Conservation (phyloP, 495 filamentous ascomycete genomes). For the Podospora fimiseda region DNA sequence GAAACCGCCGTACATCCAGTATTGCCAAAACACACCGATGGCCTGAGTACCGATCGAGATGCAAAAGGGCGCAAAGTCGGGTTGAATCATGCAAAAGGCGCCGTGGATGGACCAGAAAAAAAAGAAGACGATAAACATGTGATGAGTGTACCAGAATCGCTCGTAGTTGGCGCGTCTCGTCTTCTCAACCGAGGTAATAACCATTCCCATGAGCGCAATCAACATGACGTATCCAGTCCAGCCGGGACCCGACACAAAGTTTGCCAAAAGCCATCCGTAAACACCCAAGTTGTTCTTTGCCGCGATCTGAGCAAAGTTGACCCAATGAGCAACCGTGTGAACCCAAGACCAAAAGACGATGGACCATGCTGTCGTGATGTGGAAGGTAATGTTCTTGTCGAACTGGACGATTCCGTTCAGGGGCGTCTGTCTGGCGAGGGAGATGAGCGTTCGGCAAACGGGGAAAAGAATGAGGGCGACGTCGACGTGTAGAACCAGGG, state of each 20-base stretch:
- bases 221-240: constrained; percentile 79
- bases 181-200: constrained; percentile 62
- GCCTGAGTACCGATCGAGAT: constrained; percentile 50
- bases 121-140: constrained; percentile 74
- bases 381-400: constrained; percentile 77
- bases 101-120: constrained; percentile 77
- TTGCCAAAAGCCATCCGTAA: constrained; percentile 61
- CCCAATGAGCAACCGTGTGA: constrained; percentile 74
- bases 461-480: constrained; percentile 69
- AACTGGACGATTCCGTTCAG: constrained; percentile 74
- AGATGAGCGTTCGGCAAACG: constrained; percentile 73
- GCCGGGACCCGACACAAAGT: constrained; percentile 66
- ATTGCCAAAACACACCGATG: constrained; percentile 73
- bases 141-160: constrained; percentile 75
- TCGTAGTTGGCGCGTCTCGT: constrained; percentile 65
- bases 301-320: constrained; percentile 69
- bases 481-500: constrained; percentile 68
- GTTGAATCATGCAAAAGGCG: constrained; percentile 74
- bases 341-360: constrained; percentile 78
- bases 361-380: constrained; percentile 73
- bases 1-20: constrained; percentile 70
- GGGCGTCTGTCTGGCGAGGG: constrained; percentile 64
- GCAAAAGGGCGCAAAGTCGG: constrained; percentile 66
- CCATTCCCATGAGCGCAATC: constrained; percentile 60
- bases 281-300: constrained; percentile 64